phyloP scores from a whole-genome alignment of 1,284 basidiomycete genomes.

The Ceratobasidium theobromae region DNA sequence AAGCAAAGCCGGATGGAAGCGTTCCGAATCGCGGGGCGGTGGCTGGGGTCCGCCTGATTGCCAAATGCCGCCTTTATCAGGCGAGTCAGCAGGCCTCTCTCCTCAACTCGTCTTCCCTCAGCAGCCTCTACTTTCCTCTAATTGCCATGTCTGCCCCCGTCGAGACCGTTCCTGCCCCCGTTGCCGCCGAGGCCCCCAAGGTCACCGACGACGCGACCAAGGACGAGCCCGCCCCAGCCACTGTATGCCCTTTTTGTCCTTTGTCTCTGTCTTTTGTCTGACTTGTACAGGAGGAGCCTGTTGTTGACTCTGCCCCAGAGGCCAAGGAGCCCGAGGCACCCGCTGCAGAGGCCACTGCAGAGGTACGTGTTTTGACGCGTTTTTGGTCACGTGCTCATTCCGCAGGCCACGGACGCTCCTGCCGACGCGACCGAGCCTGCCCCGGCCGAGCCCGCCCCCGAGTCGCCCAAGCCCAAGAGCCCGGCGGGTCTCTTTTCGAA shows the following conservation, averaged over 20 bases:
- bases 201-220: constrained; percentile 44
- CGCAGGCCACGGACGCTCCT: constrained; percentile 29
- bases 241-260: background rate
- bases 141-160: constrained; percentile 65
- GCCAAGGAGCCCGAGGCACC: background rate
- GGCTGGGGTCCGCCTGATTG: constrained; percentile 23
- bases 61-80: constrained; percentile 29
- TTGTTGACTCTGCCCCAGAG: background rate
- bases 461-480: constrained; percentile 41
- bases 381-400: constrained; percentile 39
- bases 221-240: constrained; percentile 25
- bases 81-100: constrained; percentile 12
- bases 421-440: constrained; percentile 42
- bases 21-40: constrained; percentile 13
- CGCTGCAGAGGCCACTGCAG: constrained; percentile 34
- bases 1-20: constrained; percentile 29
- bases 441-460: constrained; percentile 28
- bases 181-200: constrained; percentile 49
- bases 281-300: background rate
- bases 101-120: constrained; percentile 24
- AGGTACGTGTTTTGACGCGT: no score
- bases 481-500: constrained; percentile 69
- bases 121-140: background rate
- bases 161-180: constrained; percentile 37
- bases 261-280: background rate